Evolutionary conservation across 2,329 filamentous ascomycete genomes (phyloP).

Genomic region (Parafenestella ontariensis): DNA sequence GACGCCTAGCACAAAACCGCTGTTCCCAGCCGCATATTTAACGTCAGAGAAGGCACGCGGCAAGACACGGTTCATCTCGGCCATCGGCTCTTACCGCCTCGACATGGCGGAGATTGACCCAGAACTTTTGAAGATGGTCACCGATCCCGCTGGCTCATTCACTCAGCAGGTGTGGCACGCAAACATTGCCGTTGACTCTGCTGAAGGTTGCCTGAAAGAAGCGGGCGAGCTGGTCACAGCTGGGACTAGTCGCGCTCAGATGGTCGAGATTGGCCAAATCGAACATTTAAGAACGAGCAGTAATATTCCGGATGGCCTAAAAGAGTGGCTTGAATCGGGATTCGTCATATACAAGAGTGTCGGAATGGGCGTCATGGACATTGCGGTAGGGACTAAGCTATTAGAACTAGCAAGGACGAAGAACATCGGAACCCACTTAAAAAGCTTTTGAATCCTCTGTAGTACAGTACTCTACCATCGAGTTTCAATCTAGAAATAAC

Average conservation of each 20-base stretch:
- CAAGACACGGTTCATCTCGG: slow-evolving; percentile 30
- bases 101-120: slow-evolving; percentile 60
- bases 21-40: slow-evolving; percentile 52
- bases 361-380: slow-evolving; percentile 60
- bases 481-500: no score
- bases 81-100: slow-evolving; percentile 37
- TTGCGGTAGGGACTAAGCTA: slow-evolving; percentile 49
- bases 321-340: slow-evolving; percentile 36
- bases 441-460: slow-evolving; percentile 21
- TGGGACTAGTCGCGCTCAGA: slow-evolving; percentile 28
- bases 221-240: slow-evolving; percentile 57
- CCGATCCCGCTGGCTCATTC: neutral
- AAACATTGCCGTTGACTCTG: slow-evolving; percentile 32
- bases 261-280: slow-evolving; percentile 19
- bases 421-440: slow-evolving; percentile 15
- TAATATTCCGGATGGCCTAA: neutral
- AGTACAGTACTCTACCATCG: no score
- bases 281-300: slow-evolving; percentile 13
- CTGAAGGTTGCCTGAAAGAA: slow-evolving; percentile 54
- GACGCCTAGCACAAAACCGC: slow-evolving; percentile 54
- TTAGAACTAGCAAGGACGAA: slow-evolving; percentile 23
- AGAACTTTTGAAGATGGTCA: slow-evolving; percentile 44
- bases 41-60: slow-evolving; percentile 2
- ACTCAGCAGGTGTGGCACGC: neutral
- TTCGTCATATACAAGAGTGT: slow-evolving; percentile 61